Conservation (phyloP, 164 flowering plant species). For the Liriodendron chinense region DNA sequence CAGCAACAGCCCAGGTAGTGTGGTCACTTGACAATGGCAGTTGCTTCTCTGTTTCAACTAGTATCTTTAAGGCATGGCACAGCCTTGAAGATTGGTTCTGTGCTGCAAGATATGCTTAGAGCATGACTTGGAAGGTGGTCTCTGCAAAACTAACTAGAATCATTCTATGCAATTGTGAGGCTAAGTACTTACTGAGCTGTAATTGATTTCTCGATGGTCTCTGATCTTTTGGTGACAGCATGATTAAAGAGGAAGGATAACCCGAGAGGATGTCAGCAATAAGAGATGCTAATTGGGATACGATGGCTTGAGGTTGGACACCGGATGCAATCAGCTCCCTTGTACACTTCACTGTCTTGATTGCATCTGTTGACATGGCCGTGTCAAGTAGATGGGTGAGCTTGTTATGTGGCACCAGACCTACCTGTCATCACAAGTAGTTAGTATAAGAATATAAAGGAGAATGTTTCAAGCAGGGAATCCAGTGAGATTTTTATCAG, state of each 20-base stretch:
- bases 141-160: not conserved
- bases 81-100: conserved; percentile 22
- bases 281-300: conserved; percentile 37
- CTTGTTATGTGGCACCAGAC: conserved; percentile 29
- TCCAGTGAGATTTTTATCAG: not conserved
- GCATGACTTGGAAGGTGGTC: conserved; percentile 6
- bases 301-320: conserved; percentile 26
- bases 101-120: conserved; percentile 18
- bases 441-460: not conserved
- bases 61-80: conserved; percentile 30
- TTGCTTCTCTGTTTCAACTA: conserved; percentile 35
- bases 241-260: conserved; percentile 7
- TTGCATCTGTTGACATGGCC: conserved; percentile 30
- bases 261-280: conserved; percentile 34
- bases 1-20: conserved; percentile 24
- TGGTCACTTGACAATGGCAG: conserved; percentile 25
- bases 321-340: conserved; percentile 32
- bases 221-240: conserved; percentile 16
- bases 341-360: conserved; percentile 19
- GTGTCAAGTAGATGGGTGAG: conserved; percentile 23
- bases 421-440: conserved; percentile 24
- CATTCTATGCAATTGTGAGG: not conserved
- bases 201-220: conserved; percentile 10
- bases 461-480: not conserved
- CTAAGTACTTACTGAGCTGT: conserved; percentile 12